Conservation (phyloP, 2,329 filamentous ascomycete species). For the Beauveria australis region DNA sequence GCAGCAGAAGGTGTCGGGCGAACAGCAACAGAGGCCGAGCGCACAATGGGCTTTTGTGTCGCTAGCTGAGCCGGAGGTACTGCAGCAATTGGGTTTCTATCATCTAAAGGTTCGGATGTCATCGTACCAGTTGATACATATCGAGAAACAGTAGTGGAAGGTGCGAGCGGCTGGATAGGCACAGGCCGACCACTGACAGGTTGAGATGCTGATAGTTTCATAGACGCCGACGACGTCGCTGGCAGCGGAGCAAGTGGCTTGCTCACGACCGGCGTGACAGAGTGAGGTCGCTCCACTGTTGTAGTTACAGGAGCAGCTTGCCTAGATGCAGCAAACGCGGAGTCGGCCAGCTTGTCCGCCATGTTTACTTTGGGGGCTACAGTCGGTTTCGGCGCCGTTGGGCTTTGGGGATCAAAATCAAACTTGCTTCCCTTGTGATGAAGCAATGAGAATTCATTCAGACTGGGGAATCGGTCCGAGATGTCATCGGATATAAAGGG, state of each 20-base stretch:
- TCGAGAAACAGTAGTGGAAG: constrained; percentile 16
- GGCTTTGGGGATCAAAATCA: constrained; percentile 61
- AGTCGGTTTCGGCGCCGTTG: constrained; percentile 40
- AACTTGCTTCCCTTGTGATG: constrained; percentile 81
- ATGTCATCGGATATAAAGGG: constrained; percentile 63
- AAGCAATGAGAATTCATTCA: constrained; percentile 87
- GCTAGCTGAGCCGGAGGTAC: constrained; percentile 19
- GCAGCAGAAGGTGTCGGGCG: neutral
- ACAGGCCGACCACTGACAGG: constrained; percentile 15
- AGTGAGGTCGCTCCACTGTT: constrained; percentile 19
- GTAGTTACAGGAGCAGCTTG: neutral
- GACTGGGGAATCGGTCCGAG: constrained; percentile 74
- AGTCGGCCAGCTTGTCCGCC: constrained; percentile 70
- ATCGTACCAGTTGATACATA: constrained; percentile 65
- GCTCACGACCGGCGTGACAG: constrained; percentile 21
- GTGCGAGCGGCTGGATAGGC: constrained; percentile 18
- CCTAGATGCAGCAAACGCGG: constrained; percentile 56
- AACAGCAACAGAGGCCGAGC: constrained; percentile 1
- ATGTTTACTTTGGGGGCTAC: constrained; percentile 54
- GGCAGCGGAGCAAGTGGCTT: constrained; percentile 2
- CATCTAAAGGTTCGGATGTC: constrained; percentile 54
- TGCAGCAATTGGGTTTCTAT: constrained; percentile 37
- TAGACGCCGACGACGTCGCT: constrained; percentile 19
- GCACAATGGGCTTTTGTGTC: neutral
- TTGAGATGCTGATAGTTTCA: constrained; percentile 27